Evolutionary conservation across 192 early-diverging fungal genomes (phyloP).

Genomic region (Coemansia sp.): DNA sequence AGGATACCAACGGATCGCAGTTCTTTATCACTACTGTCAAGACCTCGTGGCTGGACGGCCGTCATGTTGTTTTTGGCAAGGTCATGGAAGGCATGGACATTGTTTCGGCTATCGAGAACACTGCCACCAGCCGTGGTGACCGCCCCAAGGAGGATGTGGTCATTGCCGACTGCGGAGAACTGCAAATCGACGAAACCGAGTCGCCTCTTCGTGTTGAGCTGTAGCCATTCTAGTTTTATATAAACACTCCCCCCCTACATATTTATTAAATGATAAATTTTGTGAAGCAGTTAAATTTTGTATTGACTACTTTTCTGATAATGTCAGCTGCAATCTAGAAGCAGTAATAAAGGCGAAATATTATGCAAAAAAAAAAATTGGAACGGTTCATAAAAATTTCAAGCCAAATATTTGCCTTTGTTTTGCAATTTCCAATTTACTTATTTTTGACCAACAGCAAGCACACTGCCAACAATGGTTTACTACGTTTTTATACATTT

Average conservation of each 20-base stretch:
- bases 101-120: constrained; percentile 35
- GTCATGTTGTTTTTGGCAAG: constrained; percentile 81
- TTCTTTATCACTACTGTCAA: constrained; percentile 76
- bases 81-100: constrained; percentile 65
- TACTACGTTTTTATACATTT: background rate
- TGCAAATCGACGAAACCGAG: constrained; percentile 60
- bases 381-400: background rate
- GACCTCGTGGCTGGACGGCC: constrained; percentile 75
- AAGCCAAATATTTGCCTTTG: no score
- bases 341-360: background rate
- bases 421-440: no score
- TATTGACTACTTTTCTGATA: background rate
- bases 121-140: constrained; percentile 55
- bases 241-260: background rate
- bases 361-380: background rate
- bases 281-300: constrained; percentile 4
- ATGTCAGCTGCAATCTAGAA: background rate
- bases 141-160: constrained; percentile 68
- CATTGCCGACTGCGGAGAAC: constrained; percentile 73
- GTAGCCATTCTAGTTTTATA: background rate
- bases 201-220: constrained; percentile 51
- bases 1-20: constrained; percentile 80
- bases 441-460: no score
- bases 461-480: background rate
- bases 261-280: background rate